Evolutionary conservation across 108 stramenopile genomes (phyloP), one percentile per base, ranked within the genome.

Genomic region (Cyclotella sp.): DNA sequence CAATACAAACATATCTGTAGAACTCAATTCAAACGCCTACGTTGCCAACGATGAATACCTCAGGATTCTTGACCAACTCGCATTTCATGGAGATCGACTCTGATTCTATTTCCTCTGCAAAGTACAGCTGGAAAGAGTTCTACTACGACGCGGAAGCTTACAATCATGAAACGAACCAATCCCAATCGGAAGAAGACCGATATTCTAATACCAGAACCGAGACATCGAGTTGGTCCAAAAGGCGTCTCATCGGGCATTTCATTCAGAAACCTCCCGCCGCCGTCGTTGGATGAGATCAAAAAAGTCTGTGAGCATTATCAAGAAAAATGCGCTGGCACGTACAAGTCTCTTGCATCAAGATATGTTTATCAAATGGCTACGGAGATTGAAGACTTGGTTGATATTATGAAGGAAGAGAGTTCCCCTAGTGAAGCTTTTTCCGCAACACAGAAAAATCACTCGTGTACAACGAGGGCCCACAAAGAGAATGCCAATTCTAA

Each of bases 281-380:
- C 92, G 55, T 88, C 87, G 13, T 64, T 89, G 11, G 69, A 86
- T 22, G 87, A 85, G 42, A 75, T 93, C 27, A 85, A 85, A 44
- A 78, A 89, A 30, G 76, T 90, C 29, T 94, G 93, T 83, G 82
- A 89, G 62, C 90, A 92, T 63, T 94, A 91, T 66, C 88, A 94
- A 63, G 53, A 78, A 21, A 94, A 94, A 79, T 91, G 90, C 71
- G 68, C 83, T 11, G 91, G 93, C 12, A 65, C 84, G 22, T 82
- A 87, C 54, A 73, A 87, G 54, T 88, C 88, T 27, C 88, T 91
- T 26, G 91, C 90, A 16, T 91, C 91, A 42, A 76, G 92, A 40
- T 91, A 90, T 77, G 78, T 93, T 14, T 90, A 88, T 54, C 88
- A 93, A 72, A 82, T 93, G 62, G 73, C 81, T 0, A 75, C 84